Conservation (phyloP, 2,329 filamentous ascomycete species). For the Aspergillus caelatus region DNA sequence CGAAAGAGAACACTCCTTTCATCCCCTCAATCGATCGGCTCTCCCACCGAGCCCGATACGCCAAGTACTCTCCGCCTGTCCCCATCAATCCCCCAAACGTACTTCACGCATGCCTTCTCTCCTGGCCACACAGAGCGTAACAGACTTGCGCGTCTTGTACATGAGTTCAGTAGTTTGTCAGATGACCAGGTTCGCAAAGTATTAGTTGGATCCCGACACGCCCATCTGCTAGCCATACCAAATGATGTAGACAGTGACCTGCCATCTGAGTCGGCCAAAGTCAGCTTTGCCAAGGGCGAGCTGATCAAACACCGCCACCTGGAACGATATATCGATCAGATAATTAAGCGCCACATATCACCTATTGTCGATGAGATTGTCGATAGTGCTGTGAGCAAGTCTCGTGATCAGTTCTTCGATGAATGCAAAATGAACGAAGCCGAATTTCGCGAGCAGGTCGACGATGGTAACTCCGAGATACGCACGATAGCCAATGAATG, state of each 20-base stretch:
- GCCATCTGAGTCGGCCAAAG: conserved; percentile 13
- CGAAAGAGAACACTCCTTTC: conserved; percentile 19
- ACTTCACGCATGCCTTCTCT: conserved; percentile 19
- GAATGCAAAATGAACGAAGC: conserved; percentile 19
- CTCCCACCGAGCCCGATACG: conserved; percentile 24
- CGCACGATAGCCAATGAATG: conserved; percentile 19
- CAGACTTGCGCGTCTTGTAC: conserved; percentile 16
- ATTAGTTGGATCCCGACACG: conserved; percentile 19
- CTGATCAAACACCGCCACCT: conserved; percentile 17
- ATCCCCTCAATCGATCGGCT: conserved; percentile 17
- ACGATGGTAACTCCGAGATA: conserved; percentile 20
- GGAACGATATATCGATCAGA: conserved; percentile 17
- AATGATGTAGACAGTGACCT: conserved; percentile 13
- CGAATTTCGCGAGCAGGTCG: conserved; percentile 21
- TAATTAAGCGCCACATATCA: conserved; percentile 15
- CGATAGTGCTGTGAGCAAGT: conserved; percentile 16
- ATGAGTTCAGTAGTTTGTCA: conserved; percentile 20
- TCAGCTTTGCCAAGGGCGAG: conserved; percentile 10
- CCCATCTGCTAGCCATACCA: conserved; percentile 22
- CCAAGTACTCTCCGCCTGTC: conserved; percentile 20
- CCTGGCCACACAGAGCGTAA: conserved; percentile 11
- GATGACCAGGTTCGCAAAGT: conserved; percentile 19
- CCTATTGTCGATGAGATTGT: conserved; percentile 18
- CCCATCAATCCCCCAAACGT: conserved; percentile 19
- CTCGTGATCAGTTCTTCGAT: conserved; percentile 21